A percentile compares a stretch with the other conserved stretches of the same genome.
Evolutionary conservation across 345 rosid species (phyloP).

Genomic region (Sonneratia caseolaris): DNA sequence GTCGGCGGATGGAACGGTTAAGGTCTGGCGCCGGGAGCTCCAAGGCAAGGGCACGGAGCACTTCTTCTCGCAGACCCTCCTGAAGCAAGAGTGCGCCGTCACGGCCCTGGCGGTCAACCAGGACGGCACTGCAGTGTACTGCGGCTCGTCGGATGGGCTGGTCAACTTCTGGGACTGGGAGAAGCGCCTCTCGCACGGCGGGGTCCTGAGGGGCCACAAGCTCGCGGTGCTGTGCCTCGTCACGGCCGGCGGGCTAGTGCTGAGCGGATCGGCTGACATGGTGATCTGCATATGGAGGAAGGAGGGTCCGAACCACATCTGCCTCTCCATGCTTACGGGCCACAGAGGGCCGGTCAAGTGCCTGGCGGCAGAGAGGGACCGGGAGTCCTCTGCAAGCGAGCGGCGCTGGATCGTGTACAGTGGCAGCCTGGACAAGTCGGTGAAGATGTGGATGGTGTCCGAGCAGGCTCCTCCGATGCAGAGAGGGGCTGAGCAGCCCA

Average conservation of each 20-base stretch:
- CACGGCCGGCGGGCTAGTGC: conserved; percentile 56
- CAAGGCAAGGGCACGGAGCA: conserved; percentile 89
- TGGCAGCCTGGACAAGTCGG: conserved; percentile 85
- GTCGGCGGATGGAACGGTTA: conserved; percentile 75
- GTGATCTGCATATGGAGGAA: conserved; percentile 76
- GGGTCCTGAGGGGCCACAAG: conserved; percentile 68
- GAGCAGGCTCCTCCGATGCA: conserved; percentile 41
- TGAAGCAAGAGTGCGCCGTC: conserved; percentile 79
- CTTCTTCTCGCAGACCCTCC: conserved; percentile 58
- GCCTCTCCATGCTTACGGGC: conserved; percentile 55
- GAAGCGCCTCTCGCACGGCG: conserved; percentile 42
- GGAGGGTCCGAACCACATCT: conserved; percentile 39
- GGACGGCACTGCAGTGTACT: conserved; percentile 43
- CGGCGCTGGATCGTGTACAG: conserved; percentile 74
- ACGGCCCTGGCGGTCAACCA: conserved; percentile 57
- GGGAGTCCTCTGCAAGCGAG: conserved; percentile 32
- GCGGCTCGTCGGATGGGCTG: conserved; percentile 83
- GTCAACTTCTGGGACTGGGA: conserved; percentile 72
- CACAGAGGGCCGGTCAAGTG: conserved; percentile 88
- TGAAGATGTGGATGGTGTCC: conserved; percentile 79
- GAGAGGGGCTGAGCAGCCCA: conserved; percentile 8
- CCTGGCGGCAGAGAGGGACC: conserved; percentile 66
- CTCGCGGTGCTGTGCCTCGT: conserved; percentile 60
- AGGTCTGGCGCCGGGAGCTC: conserved; percentile 80
- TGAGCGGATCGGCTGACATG: conserved; percentile 89